Percentiles rank a stretch among this genome's conserved stretches.
These are phyloP conservation scores for Acacia concinna DNA, from an alignment of 331 rosid genomes.

Conservation along the genomic window DNA sequence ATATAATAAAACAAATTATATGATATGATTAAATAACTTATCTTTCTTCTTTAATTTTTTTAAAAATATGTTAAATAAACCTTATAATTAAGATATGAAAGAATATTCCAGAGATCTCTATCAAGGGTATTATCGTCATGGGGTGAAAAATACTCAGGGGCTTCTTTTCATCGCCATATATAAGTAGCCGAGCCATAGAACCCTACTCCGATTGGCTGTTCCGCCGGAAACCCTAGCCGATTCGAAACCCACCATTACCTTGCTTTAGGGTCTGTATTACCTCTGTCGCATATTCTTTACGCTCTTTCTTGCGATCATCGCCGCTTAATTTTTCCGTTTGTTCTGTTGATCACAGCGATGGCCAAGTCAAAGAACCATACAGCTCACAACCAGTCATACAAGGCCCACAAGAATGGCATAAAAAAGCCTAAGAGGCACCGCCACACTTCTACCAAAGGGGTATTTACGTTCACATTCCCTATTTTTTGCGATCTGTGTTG, in stretches of 20 bases:
- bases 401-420: constrained; percentile 96
- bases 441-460: constrained; percentile 98
- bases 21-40: no score
- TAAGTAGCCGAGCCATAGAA: not conserved
- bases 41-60: no score
- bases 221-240: constrained; percentile 29
- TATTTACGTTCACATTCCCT: not conserved
- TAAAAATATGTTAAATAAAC: no score
- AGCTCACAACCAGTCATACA: constrained; percentile 96
- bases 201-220: not conserved
- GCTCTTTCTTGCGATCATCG: not conserved
- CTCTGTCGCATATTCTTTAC: not conserved
- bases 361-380: constrained; percentile 99
- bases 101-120: no score
- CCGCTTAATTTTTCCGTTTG: not conserved
- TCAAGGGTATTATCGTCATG: constrained; percentile 29
- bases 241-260: not conserved
- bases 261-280: constrained; percentile 21
- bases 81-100: no score
- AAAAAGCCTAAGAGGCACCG: constrained; percentile 95
- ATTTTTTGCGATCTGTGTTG: not conserved
- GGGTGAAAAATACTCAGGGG: not conserved
- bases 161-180: constrained; percentile 12
- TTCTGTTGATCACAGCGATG: constrained; percentile 53
- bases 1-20: no score